Percentiles rank a stretch among this genome's conserved stretches.
Conservation (phyloP, 805 yeast species). For the Starmerella floricola region DNA sequence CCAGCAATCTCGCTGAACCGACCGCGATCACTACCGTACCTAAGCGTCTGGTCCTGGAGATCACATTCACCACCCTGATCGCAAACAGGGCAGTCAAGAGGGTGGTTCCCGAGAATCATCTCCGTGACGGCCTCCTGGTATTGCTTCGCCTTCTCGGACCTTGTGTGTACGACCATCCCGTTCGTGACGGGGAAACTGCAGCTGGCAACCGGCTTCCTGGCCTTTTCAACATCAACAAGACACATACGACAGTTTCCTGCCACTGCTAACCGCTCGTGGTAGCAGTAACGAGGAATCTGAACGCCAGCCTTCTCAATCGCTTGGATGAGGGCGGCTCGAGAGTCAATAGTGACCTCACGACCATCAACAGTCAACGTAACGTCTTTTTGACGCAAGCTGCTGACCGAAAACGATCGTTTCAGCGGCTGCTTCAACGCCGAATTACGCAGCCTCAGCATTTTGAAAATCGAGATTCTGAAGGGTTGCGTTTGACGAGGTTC, state of each 20-base stretch:
- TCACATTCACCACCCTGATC: slow-evolving; percentile 95
- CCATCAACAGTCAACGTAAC: slow-evolving; percentile 55
- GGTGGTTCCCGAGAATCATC: slow-evolving; percentile 78
- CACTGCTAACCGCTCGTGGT: slow-evolving; percentile 78
- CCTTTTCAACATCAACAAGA: slow-evolving; percentile 75
- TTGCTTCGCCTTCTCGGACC: slow-evolving; percentile 62
- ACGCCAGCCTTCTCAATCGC: slow-evolving; percentile 90
- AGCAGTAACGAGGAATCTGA: slow-evolving; percentile 77
- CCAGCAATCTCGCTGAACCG: slow-evolving; percentile 71
- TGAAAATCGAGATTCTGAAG: not conserved
- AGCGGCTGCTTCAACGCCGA: slow-evolving; percentile 6
- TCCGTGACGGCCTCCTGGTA: slow-evolving; percentile 87
- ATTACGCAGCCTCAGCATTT: slow-evolving; percentile 13
- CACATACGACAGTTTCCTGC: slow-evolving; percentile 95
- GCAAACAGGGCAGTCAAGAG: slow-evolving; percentile 83
- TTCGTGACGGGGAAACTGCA: slow-evolving; percentile 87
- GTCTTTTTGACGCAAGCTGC: slow-evolving; percentile 36
- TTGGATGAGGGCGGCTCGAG: slow-evolving; percentile 78
- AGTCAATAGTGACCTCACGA: slow-evolving; percentile 61
- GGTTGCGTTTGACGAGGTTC: not conserved
- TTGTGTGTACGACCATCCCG: slow-evolving; percentile 78
- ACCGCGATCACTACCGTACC: slow-evolving; percentile 80
- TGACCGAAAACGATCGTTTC: slow-evolving; percentile 28
- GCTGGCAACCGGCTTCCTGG: slow-evolving; percentile 81
- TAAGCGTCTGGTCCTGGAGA: slow-evolving; percentile 71